phyloP scores from a whole-genome alignment of 2,329 filamentous ascomycete species.

The Penicillium sp. region DNA sequence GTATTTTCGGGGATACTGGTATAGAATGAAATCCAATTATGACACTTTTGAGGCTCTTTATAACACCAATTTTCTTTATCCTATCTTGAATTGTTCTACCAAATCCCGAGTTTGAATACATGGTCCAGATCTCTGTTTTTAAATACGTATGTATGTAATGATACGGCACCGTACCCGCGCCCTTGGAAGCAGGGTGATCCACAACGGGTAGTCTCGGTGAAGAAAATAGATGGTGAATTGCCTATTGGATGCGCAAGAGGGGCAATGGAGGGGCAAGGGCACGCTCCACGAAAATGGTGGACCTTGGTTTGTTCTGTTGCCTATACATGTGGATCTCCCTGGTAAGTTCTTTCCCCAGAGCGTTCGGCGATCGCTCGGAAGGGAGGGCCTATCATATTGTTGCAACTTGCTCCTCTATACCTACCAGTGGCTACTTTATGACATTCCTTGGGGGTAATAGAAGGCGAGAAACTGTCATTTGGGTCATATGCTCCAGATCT shows the following conservation, averaged over 20 bases:
- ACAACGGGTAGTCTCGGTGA: constrained; percentile 3
- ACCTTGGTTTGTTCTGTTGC: not conserved
- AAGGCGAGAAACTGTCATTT: not conserved
- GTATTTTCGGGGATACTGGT: not conserved
- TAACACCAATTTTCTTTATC: not conserved
- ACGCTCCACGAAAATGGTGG: not conserved
- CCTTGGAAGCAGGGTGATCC: not conserved
- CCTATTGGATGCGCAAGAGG: not conserved
- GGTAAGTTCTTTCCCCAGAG: not conserved
- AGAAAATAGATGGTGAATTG: not conserved
- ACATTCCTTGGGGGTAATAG: not conserved
- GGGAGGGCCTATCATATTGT: not conserved
- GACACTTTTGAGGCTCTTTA: not conserved
- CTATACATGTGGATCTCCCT: not conserved
- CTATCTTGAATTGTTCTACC: not conserved
- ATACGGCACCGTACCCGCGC: not conserved
- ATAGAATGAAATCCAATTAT: not conserved
- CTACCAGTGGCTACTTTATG: not conserved
- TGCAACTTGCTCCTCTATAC: not conserved
- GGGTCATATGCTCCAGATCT: not conserved
- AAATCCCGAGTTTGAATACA: not conserved
- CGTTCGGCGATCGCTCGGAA: constrained; percentile 3
- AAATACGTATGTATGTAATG: not conserved
- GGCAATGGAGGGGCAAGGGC: not conserved
- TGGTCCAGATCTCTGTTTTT: not conserved